Conservation (phyloP, 305 asterid species). For the Fraxinus platypoda region DNA sequence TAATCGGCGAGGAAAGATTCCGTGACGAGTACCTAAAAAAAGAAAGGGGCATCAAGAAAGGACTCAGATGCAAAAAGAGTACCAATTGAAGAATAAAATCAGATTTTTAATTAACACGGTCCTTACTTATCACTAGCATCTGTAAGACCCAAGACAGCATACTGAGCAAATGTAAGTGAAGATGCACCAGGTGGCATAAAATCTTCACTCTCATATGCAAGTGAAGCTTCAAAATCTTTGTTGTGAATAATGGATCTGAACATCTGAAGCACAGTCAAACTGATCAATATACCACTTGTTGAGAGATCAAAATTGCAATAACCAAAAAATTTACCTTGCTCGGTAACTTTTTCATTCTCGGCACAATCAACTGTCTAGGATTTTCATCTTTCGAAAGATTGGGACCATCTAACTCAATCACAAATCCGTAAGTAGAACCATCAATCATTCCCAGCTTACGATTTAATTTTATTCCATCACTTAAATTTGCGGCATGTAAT, state of each 20-base stretch:
- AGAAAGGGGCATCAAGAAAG: constrained; percentile 17
- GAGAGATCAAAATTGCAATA: constrained; percentile 9
- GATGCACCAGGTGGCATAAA: constrained; percentile 72
- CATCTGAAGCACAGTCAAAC: constrained; percentile 50
- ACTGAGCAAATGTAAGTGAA: constrained; percentile 68
- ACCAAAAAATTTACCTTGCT: constrained; percentile 64
- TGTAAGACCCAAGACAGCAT: constrained; percentile 80
- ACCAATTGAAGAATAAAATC: constrained; percentile 8
- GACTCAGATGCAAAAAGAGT: constrained; percentile 16
- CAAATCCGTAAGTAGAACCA: constrained; percentile 88
- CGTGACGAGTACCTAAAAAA: constrained; percentile 73
- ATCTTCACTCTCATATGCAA: constrained; percentile 82
- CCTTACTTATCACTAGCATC: constrained; percentile 82
- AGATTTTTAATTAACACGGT: constrained; percentile 18
- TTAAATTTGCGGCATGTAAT: constrained; percentile 93
- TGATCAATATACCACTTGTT: constrained; percentile 21
- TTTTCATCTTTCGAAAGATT: constrained; percentile 81
- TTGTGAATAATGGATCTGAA: constrained; percentile 81
- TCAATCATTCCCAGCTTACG: constrained; percentile 99
- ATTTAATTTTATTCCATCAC: constrained; percentile 96
- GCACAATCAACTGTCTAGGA: constrained; percentile 80
- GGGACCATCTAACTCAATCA: constrained; percentile 74
- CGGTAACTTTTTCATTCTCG: constrained; percentile 95
- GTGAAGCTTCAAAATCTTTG: constrained; percentile 91
- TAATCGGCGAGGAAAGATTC: constrained; percentile 90